A percentile compares a stretch with the other conserved stretches of the same genome.
These are phyloP conservation scores for Colletotrichum siamense DNA, from an alignment of 2,329 filamentous ascomycete species.

Conservation along the genomic window DNA sequence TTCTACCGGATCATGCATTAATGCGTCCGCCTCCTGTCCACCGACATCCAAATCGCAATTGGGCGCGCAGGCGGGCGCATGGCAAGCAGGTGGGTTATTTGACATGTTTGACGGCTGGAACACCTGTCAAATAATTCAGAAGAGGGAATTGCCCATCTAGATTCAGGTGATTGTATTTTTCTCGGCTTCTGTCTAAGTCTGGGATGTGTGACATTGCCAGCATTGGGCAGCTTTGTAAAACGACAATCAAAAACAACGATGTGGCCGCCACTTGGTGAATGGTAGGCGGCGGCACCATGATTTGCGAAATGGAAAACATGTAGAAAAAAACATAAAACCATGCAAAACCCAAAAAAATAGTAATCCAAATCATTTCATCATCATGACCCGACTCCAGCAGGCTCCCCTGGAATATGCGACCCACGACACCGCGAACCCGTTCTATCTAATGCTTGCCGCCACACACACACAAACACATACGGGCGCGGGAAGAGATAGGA, in stretches of 20 bases:
- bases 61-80: background rate
- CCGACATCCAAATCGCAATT: background rate
- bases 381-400: constrained; percentile 18
- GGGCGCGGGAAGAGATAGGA: background rate
- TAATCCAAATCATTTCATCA: constrained; percentile 5
- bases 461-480: background rate
- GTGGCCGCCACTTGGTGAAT: background rate
- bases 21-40: background rate
- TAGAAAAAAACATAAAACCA: background rate
- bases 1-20: constrained; percentile 10
- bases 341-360: background rate
- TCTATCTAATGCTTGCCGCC: constrained; percentile 11
- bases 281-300: background rate
- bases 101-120: background rate
- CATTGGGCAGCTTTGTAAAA: background rate
- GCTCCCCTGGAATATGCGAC: constrained; percentile 8
- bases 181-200: background rate
- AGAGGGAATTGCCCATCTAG: background rate
- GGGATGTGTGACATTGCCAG: background rate
- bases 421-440: background rate
- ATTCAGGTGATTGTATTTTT: background rate
- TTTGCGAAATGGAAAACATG: background rate
- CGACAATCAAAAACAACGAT: background rate
- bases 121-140: background rate
- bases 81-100: background rate